Evolutionary conservation across 1,284 basidiomycete species (phyloP).

Genomic region (Limonomyces culmigenus): DNA sequence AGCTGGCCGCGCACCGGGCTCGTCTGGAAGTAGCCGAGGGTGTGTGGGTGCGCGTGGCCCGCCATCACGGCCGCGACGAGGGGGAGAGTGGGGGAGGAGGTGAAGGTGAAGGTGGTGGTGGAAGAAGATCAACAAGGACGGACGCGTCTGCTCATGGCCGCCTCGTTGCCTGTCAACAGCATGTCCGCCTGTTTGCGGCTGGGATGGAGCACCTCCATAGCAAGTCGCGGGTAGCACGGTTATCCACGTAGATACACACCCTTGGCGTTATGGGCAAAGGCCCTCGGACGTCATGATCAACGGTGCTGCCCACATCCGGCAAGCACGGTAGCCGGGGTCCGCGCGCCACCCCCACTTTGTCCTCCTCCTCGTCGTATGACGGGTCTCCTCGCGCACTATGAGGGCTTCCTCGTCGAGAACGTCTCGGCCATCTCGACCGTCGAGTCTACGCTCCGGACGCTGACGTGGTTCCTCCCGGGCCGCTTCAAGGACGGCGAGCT

Average conservation of each 20-base stretch:
- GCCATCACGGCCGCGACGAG: background rate
- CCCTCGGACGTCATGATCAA: no score
- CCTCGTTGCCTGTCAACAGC: no score
- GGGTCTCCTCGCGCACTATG: slow-evolving; percentile 45
- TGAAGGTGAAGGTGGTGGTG: background rate
- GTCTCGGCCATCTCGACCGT: slow-evolving; percentile 73
- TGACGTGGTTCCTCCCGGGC: slow-evolving; percentile 91
- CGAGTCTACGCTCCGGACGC: slow-evolving; percentile 75
- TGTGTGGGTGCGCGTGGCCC: background rate
- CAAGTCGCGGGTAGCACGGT: no score
- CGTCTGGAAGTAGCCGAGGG: slow-evolving; percentile 28
- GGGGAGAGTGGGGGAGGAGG: background rate
- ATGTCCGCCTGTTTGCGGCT: no score
- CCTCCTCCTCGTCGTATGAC: slow-evolving; percentile 19
- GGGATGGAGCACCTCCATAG: no score
- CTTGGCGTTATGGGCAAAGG: no score
- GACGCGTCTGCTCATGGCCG: no score
- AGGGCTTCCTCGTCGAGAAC: slow-evolving; percentile 70
- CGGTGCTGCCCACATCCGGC: background rate
- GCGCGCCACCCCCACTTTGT: slow-evolving; percentile 6
- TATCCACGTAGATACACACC: no score
- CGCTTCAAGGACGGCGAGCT: slow-evolving; percentile 94
- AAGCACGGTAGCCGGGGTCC: background rate
- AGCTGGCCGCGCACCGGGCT: slow-evolving; percentile 57
- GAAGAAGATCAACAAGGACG: background rate